Percentiles rank a stretch among this genome's conserved stretches.
Evolutionary conservation across 2,329 filamentous ascomycete genomes (phyloP).

Genomic region (Juglanconis sp.): DNA sequence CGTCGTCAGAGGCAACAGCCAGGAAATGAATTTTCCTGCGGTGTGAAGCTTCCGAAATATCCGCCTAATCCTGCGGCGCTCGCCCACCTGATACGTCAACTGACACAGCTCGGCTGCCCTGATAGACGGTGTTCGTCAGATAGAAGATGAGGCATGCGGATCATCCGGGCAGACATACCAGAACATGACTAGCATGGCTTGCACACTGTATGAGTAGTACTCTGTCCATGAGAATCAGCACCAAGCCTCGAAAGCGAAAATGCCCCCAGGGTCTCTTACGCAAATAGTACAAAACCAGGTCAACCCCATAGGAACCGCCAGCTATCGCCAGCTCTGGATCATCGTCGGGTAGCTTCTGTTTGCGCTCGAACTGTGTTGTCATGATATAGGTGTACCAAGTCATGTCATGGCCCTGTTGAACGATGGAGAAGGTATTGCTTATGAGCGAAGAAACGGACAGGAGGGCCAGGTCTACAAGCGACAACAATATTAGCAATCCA

Average conservation of each 20-base stretch:
- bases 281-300: constrained; percentile 25
- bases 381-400: constrained; percentile 20
- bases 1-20: constrained; percentile 21
- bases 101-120: constrained; percentile 12
- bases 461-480: constrained; percentile 22
- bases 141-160: not conserved
- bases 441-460: constrained; percentile 22
- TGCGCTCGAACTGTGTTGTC: constrained; percentile 19
- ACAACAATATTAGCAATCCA: not conserved
- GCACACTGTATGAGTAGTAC: constrained; percentile 23
- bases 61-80: constrained; percentile 15
- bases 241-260: not conserved
- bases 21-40: constrained; percentile 20
- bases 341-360: constrained; percentile 16
- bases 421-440: constrained; percentile 24
- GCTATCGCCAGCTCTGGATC: constrained; percentile 22
- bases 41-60: constrained; percentile 22
- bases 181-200: constrained; percentile 24
- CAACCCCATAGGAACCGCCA: constrained; percentile 24
- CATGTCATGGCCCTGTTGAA: constrained; percentile 24
- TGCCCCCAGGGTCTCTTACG: constrained; percentile 15
- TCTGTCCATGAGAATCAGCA: constrained; percentile 15
- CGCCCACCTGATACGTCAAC: constrained; percentile 18
- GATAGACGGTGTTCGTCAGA: not conserved
- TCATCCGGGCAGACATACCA: constrained; percentile 17